These are phyloP conservation scores for Alternaria gansuensis DNA, from an alignment of 2,329 filamentous ascomycete genomes.

Conservation along the genomic window DNA sequence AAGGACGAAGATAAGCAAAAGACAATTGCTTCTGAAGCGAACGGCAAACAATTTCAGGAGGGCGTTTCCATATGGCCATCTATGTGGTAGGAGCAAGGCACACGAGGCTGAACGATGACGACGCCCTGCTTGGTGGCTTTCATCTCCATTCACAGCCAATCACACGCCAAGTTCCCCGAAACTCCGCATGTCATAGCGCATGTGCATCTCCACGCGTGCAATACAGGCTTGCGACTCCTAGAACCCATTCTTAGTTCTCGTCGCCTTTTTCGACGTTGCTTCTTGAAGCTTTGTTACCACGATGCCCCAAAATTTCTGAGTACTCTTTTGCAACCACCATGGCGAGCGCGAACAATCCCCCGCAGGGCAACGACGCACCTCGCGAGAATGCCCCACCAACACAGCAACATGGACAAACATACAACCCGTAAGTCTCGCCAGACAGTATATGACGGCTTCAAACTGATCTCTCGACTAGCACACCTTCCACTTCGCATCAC, in stretches of 20 bases:
- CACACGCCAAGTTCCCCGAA: slow-evolving; percentile 14
- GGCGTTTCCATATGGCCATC: slow-evolving; percentile 32
- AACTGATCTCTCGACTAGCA: slow-evolving; percentile 29
- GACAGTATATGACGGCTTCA: neutral
- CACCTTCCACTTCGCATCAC: slow-evolving; percentile 23
- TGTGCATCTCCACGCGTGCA: slow-evolving; percentile 4
- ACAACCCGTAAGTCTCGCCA: slow-evolving; percentile 21
- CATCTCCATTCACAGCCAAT: slow-evolving; percentile 16
- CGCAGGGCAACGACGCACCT: slow-evolving; percentile 26
- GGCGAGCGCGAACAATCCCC: slow-evolving; percentile 34
- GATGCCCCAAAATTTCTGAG: slow-evolving; percentile 9
- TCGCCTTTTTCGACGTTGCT: neutral
- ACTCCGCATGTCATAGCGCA: slow-evolving; percentile 25
- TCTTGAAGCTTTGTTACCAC: slow-evolving; percentile 1
- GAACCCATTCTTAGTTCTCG: neutral
- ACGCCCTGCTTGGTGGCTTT: slow-evolving; percentile 19
- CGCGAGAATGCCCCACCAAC: slow-evolving; percentile 34
- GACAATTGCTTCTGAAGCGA: neutral
- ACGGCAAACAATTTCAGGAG: neutral
- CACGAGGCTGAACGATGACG: slow-evolving; percentile 21
- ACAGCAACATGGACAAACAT: slow-evolving; percentile 24
- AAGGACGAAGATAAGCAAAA: slow-evolving; percentile 5
- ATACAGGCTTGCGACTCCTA: slow-evolving; percentile 17
- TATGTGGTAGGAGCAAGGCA: slow-evolving; percentile 28
- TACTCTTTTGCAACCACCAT: slow-evolving; percentile 20